These are phyloP conservation scores for Trifolium subterraneum DNA, from an alignment of 306 rosid species.

Conservation along the genomic window DNA sequence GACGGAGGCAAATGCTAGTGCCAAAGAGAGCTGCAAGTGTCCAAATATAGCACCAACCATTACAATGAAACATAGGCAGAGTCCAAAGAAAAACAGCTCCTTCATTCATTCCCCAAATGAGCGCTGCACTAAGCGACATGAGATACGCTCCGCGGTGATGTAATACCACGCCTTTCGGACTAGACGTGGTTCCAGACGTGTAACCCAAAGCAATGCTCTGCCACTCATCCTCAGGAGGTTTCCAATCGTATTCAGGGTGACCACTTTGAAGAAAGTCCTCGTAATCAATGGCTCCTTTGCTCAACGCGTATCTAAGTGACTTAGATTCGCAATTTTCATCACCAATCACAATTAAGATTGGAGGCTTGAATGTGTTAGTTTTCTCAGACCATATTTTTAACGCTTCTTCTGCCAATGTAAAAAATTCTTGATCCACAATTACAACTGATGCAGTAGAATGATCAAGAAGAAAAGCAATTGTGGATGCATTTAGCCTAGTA, in stretches of 20 bases:
- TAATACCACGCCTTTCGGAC: conserved; percentile 93
- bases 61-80: conserved; percentile 95
- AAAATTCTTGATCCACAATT: conserved; percentile 44
- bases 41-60: conserved; percentile 96
- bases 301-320: conserved; percentile 29
- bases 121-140: conserved; percentile 53
- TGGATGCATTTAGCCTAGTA: conserved; percentile 41
- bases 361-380: conserved; percentile 57
- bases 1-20: conserved; percentile 86
- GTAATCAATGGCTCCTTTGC: conserved; percentile 42
- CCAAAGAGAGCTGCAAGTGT: conserved; percentile 83
- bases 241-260: conserved; percentile 80
- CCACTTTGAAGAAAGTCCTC: conserved; percentile 71
- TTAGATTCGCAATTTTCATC: conserved; percentile 73
- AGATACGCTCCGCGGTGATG: conserved; percentile 88
- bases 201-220: conserved; percentile 92
- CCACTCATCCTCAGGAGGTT: conserved; percentile 94
- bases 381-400: conserved; percentile 66
- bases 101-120: conserved; percentile 87
- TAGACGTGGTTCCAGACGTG: conserved; percentile 94
- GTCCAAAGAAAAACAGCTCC: conserved; percentile 92
- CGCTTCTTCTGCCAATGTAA: conserved; percentile 55
- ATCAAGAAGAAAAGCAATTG: conserved; percentile 39
- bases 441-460: conserved; percentile 39
- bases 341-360: conserved; percentile 69